phyloP scores from a whole-genome alignment of 2,329 filamentous ascomycete species.

The Arthroderma sp. region DNA sequence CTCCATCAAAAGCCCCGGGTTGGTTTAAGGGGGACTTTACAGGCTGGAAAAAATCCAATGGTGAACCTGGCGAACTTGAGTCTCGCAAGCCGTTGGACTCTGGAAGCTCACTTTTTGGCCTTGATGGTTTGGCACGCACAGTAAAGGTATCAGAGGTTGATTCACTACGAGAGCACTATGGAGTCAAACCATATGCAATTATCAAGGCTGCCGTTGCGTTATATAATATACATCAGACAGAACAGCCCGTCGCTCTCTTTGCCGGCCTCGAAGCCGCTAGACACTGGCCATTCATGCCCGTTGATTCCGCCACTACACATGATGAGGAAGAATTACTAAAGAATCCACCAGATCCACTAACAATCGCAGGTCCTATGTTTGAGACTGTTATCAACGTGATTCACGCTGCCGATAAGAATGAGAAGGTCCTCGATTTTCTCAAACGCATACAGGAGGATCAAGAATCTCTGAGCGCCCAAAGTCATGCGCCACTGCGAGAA shows the following conservation, averaged over 20 bases:
- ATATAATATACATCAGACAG: constrained; percentile 5
- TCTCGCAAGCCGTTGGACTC: background rate
- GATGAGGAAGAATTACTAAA: background rate
- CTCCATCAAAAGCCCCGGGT: too few relatives aligned
- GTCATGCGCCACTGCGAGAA: constrained; percentile 2
- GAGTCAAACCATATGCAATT: constrained; percentile 2
- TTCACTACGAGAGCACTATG: background rate
- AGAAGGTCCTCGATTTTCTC: background rate
- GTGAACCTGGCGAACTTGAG: background rate
- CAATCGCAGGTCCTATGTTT: constrained; percentile 2
- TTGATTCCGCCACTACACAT: too few relatives aligned
- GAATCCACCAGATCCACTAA: background rate
- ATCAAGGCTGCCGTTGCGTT: constrained; percentile 8
- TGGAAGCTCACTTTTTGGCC: background rate
- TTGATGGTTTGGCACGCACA: constrained; percentile 2
- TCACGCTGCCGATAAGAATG: background rate
- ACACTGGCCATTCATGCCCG: constrained; percentile 7
- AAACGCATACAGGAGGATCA: background rate
- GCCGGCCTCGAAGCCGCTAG: constrained; percentile 5
- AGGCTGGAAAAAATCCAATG: too few relatives aligned
- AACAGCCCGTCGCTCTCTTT: constrained; percentile 6
- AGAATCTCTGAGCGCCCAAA: background rate
- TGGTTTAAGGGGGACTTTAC: too few relatives aligned
- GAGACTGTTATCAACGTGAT: background rate
- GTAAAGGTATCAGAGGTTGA: constrained; percentile 1